Base-by-base conservation (phyloP, 2,329 filamentous ascomycete genomes). In the Fusarium clavum region DNA sequence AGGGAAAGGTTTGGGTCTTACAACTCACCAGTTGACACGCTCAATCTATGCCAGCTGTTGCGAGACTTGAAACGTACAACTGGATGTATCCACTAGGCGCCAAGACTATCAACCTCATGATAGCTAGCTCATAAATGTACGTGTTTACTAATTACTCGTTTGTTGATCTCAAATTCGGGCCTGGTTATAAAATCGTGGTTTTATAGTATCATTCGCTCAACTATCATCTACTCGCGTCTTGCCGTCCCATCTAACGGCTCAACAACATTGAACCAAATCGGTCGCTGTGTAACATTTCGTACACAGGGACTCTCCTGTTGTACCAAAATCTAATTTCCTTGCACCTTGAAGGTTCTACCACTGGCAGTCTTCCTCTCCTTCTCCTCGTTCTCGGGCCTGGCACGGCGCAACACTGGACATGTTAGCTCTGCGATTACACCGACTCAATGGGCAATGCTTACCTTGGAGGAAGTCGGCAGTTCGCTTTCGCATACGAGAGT, bases 391-490 rank as follows among this genome's bases (percentile, higher is more conserved):
- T 99, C 96, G 45, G 96, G 97, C 76, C 96, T 89, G 65, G 96
- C 96, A 83, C 97, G 90, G 79, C 97, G 95, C 72, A 99, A 88
- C n/a, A 99, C 95, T 97, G 76, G 32, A 66, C 24, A 38, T 52
- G 53, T 72, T 47, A 74, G 86, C 73, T 73, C 29, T 27, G 29
- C 29, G 27, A 12, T 24, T 14, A 46, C 6, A 20, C 2, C 6
- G 16, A 12, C 14, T 22, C 9, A n/a, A n/a, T n/a, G 13, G 11
- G 29, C 8, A n/a, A 27, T 34, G 74, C 86, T 79, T 85, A 95
- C 94, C 93, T 88, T 99, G 97, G 61, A 99, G 89, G 85, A 99
- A 99, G 81, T 99, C 97, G 52, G 96, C 96, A 12, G 97, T 99
- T 80, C 96, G 90, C 85, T 95, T 93, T 79, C 96, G 91, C 96